These are phyloP conservation scores for Nemania serpens DNA, from an alignment of 2,329 filamentous ascomycete species.

Conservation along the genomic window DNA sequence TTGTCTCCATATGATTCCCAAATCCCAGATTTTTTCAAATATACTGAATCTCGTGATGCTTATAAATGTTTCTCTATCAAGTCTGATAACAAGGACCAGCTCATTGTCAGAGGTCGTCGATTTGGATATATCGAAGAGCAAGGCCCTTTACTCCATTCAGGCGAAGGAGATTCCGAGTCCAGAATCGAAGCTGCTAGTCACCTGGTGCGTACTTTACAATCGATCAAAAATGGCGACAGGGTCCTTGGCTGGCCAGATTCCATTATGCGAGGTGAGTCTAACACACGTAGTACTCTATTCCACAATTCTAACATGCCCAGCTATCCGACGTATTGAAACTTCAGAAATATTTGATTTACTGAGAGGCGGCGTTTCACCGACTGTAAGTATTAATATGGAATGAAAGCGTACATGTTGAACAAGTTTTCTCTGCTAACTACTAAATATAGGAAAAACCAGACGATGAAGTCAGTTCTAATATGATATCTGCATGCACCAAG, in stretches of 20 bases:
- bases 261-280: neutral
- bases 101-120: too few species aligned
- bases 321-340: neutral
- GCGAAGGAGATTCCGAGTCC: too few species aligned
- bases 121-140: too few species aligned
- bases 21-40: too few species aligned
- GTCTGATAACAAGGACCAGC: too few species aligned
- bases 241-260: neutral
- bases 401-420: too few species aligned
- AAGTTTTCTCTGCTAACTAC: neutral
- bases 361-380: neutral
- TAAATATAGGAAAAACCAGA: neutral
- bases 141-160: too few species aligned
- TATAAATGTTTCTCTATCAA: too few species aligned
- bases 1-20: too few species aligned
- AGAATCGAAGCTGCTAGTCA: too few species aligned
- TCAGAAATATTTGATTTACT: neutral
- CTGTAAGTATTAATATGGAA: neutral
- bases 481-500: neutral
- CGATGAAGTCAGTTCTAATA: neutral
- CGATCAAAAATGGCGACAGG: neutral
- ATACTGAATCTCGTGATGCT: too few species aligned
- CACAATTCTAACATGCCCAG: neutral
- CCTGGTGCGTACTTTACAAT: neutral
- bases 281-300: neutral